Evolutionary conservation across 1,139 yeast species (phyloP).

Genomic region (Magnusiomyces paraingens): DNA sequence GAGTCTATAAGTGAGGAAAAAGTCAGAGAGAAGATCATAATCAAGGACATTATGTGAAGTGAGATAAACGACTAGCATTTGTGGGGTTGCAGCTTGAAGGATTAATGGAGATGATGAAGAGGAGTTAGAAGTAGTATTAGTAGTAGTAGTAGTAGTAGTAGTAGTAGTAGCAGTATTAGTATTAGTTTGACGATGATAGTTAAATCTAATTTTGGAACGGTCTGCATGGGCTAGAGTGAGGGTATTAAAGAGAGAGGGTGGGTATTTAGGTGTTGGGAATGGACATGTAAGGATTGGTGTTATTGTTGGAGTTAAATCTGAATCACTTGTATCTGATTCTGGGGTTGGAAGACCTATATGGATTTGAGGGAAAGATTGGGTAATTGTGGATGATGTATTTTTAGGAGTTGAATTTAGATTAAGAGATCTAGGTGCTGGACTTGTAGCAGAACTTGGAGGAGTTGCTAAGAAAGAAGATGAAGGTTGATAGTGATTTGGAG

Average conservation of each 20-base stretch:
- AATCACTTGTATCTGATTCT: too few species aligned
- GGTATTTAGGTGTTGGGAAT: conserved; percentile 3
- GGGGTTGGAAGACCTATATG: too few species aligned
- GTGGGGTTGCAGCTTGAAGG: conserved; percentile 19
- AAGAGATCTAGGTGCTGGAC: too few species aligned
- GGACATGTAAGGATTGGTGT: conserved; percentile 5
- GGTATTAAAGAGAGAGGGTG: conserved; percentile 6
- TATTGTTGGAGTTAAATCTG: background rate
- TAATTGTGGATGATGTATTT: background rate
- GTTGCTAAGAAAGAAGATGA: background rate
- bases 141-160: background rate
- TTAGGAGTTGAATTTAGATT: too few species aligned
- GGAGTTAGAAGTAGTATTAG: background rate
- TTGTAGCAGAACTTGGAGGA: background rate
- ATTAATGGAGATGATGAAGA: background rate
- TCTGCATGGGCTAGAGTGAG: conserved; percentile 8
- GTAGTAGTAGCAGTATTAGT: background rate
- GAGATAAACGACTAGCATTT: conserved; percentile 61
- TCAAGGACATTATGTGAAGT: conserved; percentile 77
- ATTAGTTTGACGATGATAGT: background rate
- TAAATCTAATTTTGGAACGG: background rate
- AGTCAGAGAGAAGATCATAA: conserved; percentile 73
- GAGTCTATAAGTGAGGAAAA: conserved; percentile 74
- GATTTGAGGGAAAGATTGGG: background rate
- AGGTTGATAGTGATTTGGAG: too few species aligned